Conservation (phyloP, 768 basidiomycete species). For the Megacollybia marginata region DNA sequence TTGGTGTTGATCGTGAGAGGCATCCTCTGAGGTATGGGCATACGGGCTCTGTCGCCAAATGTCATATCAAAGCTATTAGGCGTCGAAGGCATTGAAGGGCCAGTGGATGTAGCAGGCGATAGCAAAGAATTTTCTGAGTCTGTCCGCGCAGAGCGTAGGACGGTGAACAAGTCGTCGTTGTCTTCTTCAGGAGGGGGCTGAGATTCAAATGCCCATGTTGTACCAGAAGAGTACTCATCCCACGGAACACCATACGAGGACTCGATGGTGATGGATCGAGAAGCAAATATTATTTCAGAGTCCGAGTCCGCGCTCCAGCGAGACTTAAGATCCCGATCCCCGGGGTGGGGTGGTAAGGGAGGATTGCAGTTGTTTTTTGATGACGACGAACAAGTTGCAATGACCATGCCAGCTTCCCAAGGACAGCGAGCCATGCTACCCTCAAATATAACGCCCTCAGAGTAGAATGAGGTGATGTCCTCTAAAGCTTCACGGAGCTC, state of each 20-base stretch:
- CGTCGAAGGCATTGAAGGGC: constrained; percentile 46
- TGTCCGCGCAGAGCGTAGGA: constrained; percentile 38
- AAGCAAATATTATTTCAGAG: constrained; percentile 41
- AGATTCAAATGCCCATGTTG: constrained; percentile 53
- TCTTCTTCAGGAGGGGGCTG: constrained; percentile 33
- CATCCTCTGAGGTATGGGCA: constrained; percentile 25
- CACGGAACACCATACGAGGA: constrained; percentile 35
- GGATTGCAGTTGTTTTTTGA: constrained; percentile 26
- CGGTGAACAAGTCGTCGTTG: constrained; percentile 33
- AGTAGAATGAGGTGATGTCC: constrained; percentile 58
- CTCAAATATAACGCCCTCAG: constrained; percentile 69
- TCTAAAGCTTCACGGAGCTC: constrained; percentile 54
- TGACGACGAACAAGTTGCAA: constrained; percentile 52
- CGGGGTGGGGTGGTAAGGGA: constrained; percentile 18
- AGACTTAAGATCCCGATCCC: constrained; percentile 35
- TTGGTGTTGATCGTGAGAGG: constrained; percentile 58
- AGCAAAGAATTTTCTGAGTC: constrained; percentile 36
- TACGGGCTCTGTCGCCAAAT: constrained; percentile 29
- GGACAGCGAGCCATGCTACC: constrained; percentile 73
- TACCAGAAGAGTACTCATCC: constrained; percentile 39
- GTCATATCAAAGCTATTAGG: constrained; percentile 44
- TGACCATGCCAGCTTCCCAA: constrained; percentile 72
- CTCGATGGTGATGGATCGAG: constrained; percentile 24
- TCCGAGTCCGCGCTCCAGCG: constrained; percentile 55
- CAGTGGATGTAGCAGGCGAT: constrained; percentile 30